A percentile compares a stretch with the other conserved stretches of the same genome.
Evolutionary conservation across 495 filamentous ascomycete species (phyloP).

Genomic region (Neurospora sp.): DNA sequence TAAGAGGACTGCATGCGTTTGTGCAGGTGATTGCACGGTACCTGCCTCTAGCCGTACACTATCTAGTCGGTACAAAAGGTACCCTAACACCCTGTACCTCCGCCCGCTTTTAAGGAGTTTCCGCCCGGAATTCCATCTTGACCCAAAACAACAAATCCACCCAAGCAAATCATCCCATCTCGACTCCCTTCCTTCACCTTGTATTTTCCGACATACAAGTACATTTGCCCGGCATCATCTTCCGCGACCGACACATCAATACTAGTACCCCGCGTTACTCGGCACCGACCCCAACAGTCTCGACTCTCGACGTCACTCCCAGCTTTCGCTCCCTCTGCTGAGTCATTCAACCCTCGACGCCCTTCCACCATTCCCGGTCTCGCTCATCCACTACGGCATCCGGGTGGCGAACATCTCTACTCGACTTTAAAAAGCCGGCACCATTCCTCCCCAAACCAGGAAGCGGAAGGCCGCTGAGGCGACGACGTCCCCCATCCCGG

Average conservation of each 20-base stretch:
- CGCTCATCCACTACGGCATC: not conserved
- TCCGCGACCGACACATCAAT: not conserved
- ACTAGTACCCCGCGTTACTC: not conserved
- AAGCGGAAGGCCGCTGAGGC: constrained; percentile 91
- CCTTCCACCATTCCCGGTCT: not conserved
- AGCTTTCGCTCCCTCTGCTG: not conserved
- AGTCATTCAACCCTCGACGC: not conserved
- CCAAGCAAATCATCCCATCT: not conserved
- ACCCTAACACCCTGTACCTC: not conserved
- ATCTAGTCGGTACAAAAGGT: not conserved
- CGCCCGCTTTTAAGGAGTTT: not conserved
- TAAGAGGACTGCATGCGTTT: not conserved
- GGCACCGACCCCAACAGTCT: not conserved
- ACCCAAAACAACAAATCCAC: not conserved
- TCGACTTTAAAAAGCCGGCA: constrained; percentile 28
- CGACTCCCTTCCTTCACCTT: not conserved
- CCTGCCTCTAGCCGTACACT: not conserved
- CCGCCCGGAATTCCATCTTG: not conserved
- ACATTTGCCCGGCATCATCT: not conserved
- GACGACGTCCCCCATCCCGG: constrained; percentile 38
- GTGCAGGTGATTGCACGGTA: not conserved
- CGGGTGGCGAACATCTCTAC: constrained; percentile 6
- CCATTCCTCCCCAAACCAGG: constrained; percentile 55
- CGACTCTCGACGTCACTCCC: constrained; percentile 1
- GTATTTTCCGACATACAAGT: not conserved